Evolutionary conservation across 164 flowering plant species (phyloP).

Genomic region (Berberis thunbergii): DNA sequence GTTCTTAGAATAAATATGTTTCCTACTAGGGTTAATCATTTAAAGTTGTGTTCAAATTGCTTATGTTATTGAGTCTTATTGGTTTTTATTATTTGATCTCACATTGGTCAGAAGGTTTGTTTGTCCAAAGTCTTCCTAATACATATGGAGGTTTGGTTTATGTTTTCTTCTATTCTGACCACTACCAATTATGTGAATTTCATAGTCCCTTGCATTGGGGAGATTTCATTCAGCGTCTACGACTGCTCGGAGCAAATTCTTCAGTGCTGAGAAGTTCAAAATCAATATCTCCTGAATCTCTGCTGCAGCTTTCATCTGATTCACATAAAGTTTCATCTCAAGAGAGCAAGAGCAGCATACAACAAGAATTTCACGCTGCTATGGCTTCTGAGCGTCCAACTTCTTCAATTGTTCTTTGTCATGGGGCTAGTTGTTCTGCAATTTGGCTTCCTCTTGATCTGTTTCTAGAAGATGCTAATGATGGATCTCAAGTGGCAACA

Average conservation of each 20-base stretch:
- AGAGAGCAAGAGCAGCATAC: slow-evolving; percentile 33
- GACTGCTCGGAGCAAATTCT: slow-evolving; percentile 54
- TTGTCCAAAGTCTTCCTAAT: too few relatives aligned
- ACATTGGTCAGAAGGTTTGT: too few relatives aligned
- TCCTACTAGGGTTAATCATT: too few relatives aligned
- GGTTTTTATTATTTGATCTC: too few relatives aligned
- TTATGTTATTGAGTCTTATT: too few relatives aligned
- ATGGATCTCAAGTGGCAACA: slow-evolving; percentile 63
- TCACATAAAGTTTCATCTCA: slow-evolving; percentile 27
- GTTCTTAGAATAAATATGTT: too few relatives aligned
- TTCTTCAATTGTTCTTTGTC: slow-evolving; percentile 42
- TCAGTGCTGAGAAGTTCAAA: slow-evolving; percentile 49
- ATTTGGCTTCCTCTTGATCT: slow-evolving; percentile 92
- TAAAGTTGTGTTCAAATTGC: too few relatives aligned
- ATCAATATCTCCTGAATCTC: slow-evolving; percentile 44
- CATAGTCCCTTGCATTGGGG: slow-evolving; percentile 72
- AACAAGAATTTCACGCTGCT: slow-evolving; percentile 35
- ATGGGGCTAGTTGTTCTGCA: slow-evolving; percentile 48
- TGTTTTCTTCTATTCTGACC: too few relatives aligned
- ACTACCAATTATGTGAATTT: slow-evolving; percentile 3
- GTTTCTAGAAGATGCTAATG: slow-evolving; percentile 78
- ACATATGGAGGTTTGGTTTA: too few relatives aligned
- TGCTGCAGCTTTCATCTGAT: slow-evolving; percentile 57
- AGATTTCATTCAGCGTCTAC: slow-evolving; percentile 41
- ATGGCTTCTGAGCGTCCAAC: slow-evolving; percentile 41